These are phyloP conservation scores for Emiliania huxleyi DNA, from an alignment of 78 protist species.

Conservation along the genomic window DNA sequence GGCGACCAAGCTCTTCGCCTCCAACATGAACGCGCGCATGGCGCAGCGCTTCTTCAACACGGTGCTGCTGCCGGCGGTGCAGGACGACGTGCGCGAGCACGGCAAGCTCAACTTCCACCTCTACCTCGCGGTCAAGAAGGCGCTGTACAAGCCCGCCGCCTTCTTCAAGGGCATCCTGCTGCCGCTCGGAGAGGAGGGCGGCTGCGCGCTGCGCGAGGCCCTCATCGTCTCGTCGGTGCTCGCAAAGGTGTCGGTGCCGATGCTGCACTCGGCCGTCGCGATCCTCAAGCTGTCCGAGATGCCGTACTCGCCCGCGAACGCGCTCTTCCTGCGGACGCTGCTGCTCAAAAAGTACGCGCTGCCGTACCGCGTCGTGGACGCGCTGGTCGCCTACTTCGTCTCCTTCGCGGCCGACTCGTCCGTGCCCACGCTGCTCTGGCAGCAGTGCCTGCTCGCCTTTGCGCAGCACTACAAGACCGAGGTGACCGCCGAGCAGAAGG, in stretches of 20 bases:
- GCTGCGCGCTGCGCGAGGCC: conserved; percentile 63
- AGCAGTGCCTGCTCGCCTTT: conserved; percentile 77
- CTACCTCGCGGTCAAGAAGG: conserved; percentile 80
- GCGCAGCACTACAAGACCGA: conserved; percentile 78
- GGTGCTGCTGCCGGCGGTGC: conserved; percentile 87
- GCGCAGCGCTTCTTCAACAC: conserved; percentile 86
- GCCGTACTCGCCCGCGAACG: conserved; percentile 57
- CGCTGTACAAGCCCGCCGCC: conserved; percentile 89
- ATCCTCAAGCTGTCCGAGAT: conserved; percentile 59
- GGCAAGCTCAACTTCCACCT: conserved; percentile 84
- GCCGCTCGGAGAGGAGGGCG: conserved; percentile 77
- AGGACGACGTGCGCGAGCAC: conserved; percentile 75
- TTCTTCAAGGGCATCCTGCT: conserved; percentile 93
- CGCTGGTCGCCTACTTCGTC: conserved; percentile 75
- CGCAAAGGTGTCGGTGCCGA: conserved; percentile 73
- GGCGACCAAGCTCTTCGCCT: conserved; percentile 85
- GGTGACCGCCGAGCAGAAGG: conserved; percentile 78
- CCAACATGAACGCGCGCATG: conserved; percentile 73
- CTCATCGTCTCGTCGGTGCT: conserved; percentile 39
- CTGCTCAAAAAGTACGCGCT: conserved; percentile 89
- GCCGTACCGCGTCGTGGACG: conserved; percentile 85
- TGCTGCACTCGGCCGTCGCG: conserved; percentile 79
- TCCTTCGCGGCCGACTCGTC: conserved; percentile 24
- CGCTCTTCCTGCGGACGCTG: conserved; percentile 71
- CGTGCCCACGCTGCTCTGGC: conserved; percentile 92